A percentile compares a stretch with the other conserved stretches of the same genome.
phyloP scores from a whole-genome alignment of 2,329 filamentous ascomycete genomes.

The Venturia effusa region DNA sequence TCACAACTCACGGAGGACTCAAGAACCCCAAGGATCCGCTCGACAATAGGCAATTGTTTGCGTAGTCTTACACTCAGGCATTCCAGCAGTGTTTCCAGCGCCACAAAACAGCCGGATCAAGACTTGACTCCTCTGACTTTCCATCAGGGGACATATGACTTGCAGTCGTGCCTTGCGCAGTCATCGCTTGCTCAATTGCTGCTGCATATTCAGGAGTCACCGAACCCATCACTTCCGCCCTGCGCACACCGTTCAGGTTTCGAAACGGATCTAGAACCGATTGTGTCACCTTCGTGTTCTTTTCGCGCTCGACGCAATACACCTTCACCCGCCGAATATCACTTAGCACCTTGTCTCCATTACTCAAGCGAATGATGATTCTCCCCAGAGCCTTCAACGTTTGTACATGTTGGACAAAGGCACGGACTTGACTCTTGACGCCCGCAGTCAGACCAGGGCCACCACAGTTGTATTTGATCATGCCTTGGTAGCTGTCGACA shows the following conservation, averaged over 20 bases:
- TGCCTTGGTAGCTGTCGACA: conserved; percentile 38
- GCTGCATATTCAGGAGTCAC: conserved; percentile 27
- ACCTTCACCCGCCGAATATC: conserved; percentile 17
- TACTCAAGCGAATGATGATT: conserved; percentile 18
- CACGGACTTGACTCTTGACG: conserved; percentile 28
- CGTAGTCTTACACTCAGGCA: conserved; percentile 35
- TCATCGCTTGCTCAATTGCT: conserved; percentile 7
- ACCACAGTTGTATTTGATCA: conserved; percentile 41
- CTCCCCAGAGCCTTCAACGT: conserved; percentile 16
- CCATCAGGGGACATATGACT: not conserved
- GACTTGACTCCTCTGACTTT: not conserved
- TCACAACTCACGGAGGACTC: conserved; percentile 55
- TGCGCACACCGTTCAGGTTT: conserved; percentile 25
- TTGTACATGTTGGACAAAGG: conserved; percentile 28
- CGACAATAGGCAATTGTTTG: conserved; percentile 68
- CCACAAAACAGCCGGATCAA: conserved; percentile 8
- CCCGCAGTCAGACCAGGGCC: conserved; percentile 34
- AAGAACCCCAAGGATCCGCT: conserved; percentile 56
- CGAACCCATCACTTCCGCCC: conserved; percentile 26
- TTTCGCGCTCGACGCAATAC: not conserved
- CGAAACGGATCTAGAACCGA: conserved; percentile 31
- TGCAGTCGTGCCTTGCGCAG: not conserved
- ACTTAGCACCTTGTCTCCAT: conserved; percentile 18
- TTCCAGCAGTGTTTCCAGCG: conserved; percentile 9
- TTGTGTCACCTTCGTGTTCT: conserved; percentile 13